Conservation (phyloP, 495 filamentous ascomycete species). For the Daldinia caldariorum region DNA sequence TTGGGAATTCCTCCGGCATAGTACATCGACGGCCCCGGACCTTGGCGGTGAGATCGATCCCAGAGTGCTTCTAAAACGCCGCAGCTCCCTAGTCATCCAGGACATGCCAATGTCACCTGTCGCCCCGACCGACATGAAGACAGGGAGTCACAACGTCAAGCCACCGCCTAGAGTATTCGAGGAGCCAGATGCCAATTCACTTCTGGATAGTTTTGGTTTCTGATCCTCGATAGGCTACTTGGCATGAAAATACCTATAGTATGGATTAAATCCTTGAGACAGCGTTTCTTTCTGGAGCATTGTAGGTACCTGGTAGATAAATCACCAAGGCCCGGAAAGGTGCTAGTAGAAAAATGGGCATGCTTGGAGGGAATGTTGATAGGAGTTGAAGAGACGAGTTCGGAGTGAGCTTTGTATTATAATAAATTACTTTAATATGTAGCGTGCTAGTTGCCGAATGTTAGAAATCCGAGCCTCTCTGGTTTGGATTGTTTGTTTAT, state of each 20-base stretch:
- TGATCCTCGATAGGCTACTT: conserved; percentile 33
- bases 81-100: conserved; percentile 81
- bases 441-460: neutral
- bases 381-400: neutral
- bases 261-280: neutral
- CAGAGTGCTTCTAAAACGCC: conserved; percentile 71
- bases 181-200: conserved; percentile 86
- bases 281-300: neutral
- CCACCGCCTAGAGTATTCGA: conserved; percentile 83
- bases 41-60: conserved; percentile 66
- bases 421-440: neutral
- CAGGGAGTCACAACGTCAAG: conserved; percentile 58
- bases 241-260: neutral
- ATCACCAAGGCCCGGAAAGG: neutral
- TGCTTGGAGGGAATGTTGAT: neutral
- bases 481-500: no score
- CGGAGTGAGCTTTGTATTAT: neutral
- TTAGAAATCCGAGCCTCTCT: neutral
- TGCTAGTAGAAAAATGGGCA: neutral
- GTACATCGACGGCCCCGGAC: conserved; percentile 45
- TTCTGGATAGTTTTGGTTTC: conserved; percentile 84
- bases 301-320: neutral
- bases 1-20: conserved; percentile 81
- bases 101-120: conserved; percentile 68
- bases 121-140: conserved; percentile 54